phyloP scores from a whole-genome alignment of 2,329 filamentous ascomycete species.

The Chaetoscypha palmicola region DNA sequence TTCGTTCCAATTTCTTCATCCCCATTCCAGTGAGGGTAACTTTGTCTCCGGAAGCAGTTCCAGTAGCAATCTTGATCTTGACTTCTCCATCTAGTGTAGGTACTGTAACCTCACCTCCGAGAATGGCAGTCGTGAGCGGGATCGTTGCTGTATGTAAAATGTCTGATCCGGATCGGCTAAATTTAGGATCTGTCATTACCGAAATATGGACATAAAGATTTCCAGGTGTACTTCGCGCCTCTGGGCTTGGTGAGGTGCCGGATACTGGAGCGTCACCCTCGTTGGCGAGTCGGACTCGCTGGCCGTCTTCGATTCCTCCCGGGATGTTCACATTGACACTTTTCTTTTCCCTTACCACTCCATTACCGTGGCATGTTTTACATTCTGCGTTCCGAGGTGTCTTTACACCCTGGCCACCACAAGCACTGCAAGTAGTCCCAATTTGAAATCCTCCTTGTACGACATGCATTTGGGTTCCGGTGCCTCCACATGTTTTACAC shows the following conservation, averaged over 20 bases:
- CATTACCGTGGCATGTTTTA: constrained; percentile 69
- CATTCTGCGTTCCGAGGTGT: constrained; percentile 80
- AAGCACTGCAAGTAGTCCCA: constrained; percentile 78
- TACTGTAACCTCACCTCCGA: constrained; percentile 83
- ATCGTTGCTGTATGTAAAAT: constrained; percentile 88
- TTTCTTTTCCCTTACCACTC: constrained; percentile 75
- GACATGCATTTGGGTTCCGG: constrained; percentile 78
- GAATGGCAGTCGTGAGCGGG: constrained; percentile 83
- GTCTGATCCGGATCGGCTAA: constrained; percentile 79
- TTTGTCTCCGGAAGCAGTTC: constrained; percentile 86
- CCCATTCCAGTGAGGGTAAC: constrained; percentile 86
- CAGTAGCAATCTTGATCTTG: constrained; percentile 83
- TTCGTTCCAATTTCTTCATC: constrained; percentile 75
- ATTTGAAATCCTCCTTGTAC: constrained; percentile 63
- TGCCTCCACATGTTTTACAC: constrained; percentile 78
- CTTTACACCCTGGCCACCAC: constrained; percentile 68
- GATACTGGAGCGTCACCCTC: constrained; percentile 83
- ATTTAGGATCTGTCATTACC: constrained; percentile 84
- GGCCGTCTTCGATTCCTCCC: constrained; percentile 91
- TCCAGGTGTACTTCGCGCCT: constrained; percentile 62
- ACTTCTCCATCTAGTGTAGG: constrained; percentile 88
- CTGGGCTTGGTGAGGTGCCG: constrained; percentile 57
- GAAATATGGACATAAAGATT: constrained; percentile 89
- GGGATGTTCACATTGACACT: constrained; percentile 88
- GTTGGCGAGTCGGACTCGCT: constrained; percentile 77